Evolutionary conservation across 768 basidiomycete species (phyloP), one percentile per base, ranked within the genome.

Genomic region (Leccinum incarnatum): DNA sequence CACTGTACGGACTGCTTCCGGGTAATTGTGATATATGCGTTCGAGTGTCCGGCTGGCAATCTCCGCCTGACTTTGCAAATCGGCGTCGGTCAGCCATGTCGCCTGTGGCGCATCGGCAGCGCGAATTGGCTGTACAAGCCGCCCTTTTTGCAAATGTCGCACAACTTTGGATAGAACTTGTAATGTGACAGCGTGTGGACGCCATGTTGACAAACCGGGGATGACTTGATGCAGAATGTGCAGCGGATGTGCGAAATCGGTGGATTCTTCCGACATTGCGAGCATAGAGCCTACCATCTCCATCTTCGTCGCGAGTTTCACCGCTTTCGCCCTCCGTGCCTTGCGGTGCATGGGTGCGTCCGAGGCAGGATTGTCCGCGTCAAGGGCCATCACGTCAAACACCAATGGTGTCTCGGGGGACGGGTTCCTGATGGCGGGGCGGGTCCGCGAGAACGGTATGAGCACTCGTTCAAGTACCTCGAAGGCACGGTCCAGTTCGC

Each of bases 401-500:
- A 74, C 62, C 6, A 82, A 66, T 4, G 83, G 82, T 8, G 78
- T 73, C 36, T 66, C 62, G 12, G 80, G 80, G 21, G 61, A 61
- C 12, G 53, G 56, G 53, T 72, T 55, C 78, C 72, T 55, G 56
- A 55, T 11, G 40, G 60, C 11, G 60, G 55, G 60, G 62, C 52
- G 69, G 61, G 74, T 72, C 23, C 67, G 73, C 47, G 81, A 79
- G 64, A 81, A 81, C 0, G 84, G 86, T 25, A 94, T 65, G 53
- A 97, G 77, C 47, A 97, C 84, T 54, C 81, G 78, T 69, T 98
- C 91, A 45, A 93, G 71, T 34, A 95, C 78, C 64, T 88, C 85
- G 72, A 95, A 94, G 9, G 92, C 93, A 48, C 87, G 87, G 64
- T 88, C 85, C n/a, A 85, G 75, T 66, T 95, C 83, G 25, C 91